A percentile compares a stretch with the other conserved stretches of the same genome.
These are phyloP conservation scores for Nannochloropsis salina DNA, from an alignment of 108 stramenopile genomes.

Conservation along the genomic window DNA sequence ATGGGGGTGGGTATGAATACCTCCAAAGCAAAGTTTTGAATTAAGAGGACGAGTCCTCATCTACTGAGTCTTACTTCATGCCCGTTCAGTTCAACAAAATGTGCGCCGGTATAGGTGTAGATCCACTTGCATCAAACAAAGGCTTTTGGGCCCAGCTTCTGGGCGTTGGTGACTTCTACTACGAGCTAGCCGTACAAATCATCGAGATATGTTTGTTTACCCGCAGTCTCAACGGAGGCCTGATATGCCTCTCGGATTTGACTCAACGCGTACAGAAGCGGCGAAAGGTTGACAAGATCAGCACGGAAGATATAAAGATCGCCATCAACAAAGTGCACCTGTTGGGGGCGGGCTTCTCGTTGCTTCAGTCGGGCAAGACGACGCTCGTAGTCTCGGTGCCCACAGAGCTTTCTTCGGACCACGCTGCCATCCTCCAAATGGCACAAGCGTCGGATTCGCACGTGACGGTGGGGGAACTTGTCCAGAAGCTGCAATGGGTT, in stretches of 20 bases:
- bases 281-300: slow-evolving; percentile 25
- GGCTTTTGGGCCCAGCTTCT: slow-evolving; percentile 63
- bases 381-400: slow-evolving; percentile 45
- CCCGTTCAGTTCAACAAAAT: slow-evolving; percentile 81
- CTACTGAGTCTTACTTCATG: not conserved
- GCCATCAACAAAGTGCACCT: slow-evolving; percentile 41
- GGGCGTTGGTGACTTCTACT: slow-evolving; percentile 90
- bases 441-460: slow-evolving; percentile 28
- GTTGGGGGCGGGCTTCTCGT: slow-evolving; percentile 37
- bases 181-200: slow-evolving; percentile 94
- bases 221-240: slow-evolving; percentile 82
- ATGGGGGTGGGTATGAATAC: not conserved
- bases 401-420: slow-evolving; percentile 38
- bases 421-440: slow-evolving; percentile 37
- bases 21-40: not conserved
- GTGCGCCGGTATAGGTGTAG: slow-evolving; percentile 73
- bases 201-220: slow-evolving; percentile 78
- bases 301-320: slow-evolving; percentile 37
- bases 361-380: slow-evolving; percentile 36
- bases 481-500: slow-evolving; percentile 28
- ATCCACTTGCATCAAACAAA: slow-evolving; percentile 62
- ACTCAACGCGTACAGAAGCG: slow-evolving; percentile 34
- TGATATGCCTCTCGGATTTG: slow-evolving; percentile 61
- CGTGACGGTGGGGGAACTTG: slow-evolving; percentile 29
- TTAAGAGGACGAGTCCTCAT: not conserved